These are phyloP conservation scores for Immersiporthe knoxdaviesiana DNA, from an alignment of 2,329 filamentous ascomycete genomes.

Conservation along the genomic window DNA sequence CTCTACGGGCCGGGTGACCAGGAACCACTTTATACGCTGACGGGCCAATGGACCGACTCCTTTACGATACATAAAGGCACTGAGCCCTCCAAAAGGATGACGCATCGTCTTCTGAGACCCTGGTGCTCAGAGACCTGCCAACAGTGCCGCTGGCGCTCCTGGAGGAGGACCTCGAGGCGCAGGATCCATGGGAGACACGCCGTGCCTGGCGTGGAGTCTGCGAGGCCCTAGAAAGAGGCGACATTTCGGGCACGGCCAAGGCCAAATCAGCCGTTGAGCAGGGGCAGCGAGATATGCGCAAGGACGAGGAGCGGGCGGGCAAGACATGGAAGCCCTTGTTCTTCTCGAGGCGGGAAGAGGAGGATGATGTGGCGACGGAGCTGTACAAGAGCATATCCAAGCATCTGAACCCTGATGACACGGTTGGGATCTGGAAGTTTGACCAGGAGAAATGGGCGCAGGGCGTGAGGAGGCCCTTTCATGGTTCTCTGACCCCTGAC, in stretches of 20 bases:
- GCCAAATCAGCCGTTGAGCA: slow-evolving; percentile 25
- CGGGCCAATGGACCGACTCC: slow-evolving; percentile 35
- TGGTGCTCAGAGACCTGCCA: slow-evolving; percentile 19
- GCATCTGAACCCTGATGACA: slow-evolving; percentile 17
- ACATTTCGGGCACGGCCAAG: slow-evolving; percentile 22
- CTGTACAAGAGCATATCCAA: slow-evolving; percentile 20
- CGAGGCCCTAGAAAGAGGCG: slow-evolving; percentile 15
- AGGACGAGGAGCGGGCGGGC: slow-evolving; percentile 15
- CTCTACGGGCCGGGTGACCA: slow-evolving; percentile 28
- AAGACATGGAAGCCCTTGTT: slow-evolving; percentile 22
- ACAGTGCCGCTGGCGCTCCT: slow-evolving; percentile 20
- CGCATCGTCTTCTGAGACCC: slow-evolving; percentile 7
- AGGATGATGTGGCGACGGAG: slow-evolving; percentile 14
- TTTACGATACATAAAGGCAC: slow-evolving; percentile 32
- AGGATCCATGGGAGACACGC: slow-evolving; percentile 25
- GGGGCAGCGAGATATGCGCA: slow-evolving; percentile 22
- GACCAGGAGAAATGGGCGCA: slow-evolving; percentile 12
- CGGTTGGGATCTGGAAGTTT: slow-evolving; percentile 26
- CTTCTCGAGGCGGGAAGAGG: slow-evolving; percentile 14
- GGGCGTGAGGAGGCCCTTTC: slow-evolving; percentile 21
- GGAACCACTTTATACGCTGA: slow-evolving; percentile 36
- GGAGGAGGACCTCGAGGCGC: slow-evolving; percentile 15
- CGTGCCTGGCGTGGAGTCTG: slow-evolving; percentile 24
- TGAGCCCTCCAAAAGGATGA: slow-evolving; percentile 7
- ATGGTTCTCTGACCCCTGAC: slow-evolving; percentile 16